Evolutionary conservation across 2,329 filamentous ascomycete species (phyloP), one percentile per base, ranked within the genome.

Genomic region (Hypoxylon sp.): DNA sequence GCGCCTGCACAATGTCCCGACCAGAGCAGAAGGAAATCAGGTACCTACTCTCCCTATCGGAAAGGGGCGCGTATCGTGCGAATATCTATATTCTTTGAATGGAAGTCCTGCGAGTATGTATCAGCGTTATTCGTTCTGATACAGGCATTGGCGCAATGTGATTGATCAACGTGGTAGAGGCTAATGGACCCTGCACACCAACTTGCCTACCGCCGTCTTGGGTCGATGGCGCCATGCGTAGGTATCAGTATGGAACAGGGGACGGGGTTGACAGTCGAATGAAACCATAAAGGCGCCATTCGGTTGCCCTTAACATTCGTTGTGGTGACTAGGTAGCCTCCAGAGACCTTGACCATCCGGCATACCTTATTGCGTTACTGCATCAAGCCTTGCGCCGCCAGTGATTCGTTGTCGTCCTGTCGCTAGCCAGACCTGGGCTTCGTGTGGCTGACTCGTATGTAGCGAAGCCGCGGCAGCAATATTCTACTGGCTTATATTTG

Each of bases 1-100:
- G 65, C 65, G 65, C 45, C 63, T 67, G 65, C 65, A 67, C 59
- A 61, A 59, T 55, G 48, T 63, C 62, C 65, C 63, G 63, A 60
- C 45, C 51, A 60, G 47, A 62, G 58, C 38, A 62, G 47, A 52
- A 53, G 42, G 34, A 30, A 45, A 54, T 38, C 45, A 59, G 32
- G 60, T 54, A 61, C 58, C 58, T 57, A 55, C 57, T 56, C 34
- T 59, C 45, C 57, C 61, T 64, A 60, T 67, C 65, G 63, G 63
- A 67, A 55, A 66, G 57, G 55, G 60, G 49, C 60, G 60, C 62
- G n/a, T 61, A 53, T 54, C 43, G 57, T 53, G 59, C 57, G 55
- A 55, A 59, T 51, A 21, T 57, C 51, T 57, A 49, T 62, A 59
- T 56, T 56, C 51, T 54, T 43, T 35, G 47, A 52, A 49, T 21